Base-by-base conservation (phyloP, 2,329 filamentous ascomycete genomes). In the Bipolaris victoriae region DNA sequence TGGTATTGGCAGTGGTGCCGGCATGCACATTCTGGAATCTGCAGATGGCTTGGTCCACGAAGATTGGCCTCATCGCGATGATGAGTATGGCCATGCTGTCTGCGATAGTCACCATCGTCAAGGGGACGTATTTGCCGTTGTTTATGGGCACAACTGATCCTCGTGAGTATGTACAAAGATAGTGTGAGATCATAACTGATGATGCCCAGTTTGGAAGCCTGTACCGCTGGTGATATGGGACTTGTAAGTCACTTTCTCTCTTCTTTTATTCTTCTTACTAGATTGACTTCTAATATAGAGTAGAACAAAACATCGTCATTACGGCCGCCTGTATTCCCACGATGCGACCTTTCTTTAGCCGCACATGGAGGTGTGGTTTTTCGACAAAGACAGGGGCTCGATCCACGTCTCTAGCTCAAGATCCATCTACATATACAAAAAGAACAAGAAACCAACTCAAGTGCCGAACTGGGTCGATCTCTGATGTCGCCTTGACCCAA, bases 281-380 rank as follows among this genome's bases (percentile, higher is more conserved):
- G 22, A 9, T 5, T 10, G 22, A 22, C 3, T 13, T 5, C 40
- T 40, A 11, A 11, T 24, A 6, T 46, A 58, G 55, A 11, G 49
- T 57, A 5, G 57, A 60, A 35, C 52, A 60, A 20, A 60, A 60
- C 22, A 57, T 56, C 15, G 54, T 58, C 3, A 56, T 62, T 29
- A 62, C 58, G 48, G 53, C 60, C 5, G 54, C 60, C 4, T 62
- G 53, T 24, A 43, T 62, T n/a, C 54, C 54, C 7, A 62, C 57
- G 11, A 49, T 55, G 39, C 57, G 57, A 11, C 57, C 60, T 2
- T 41, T 60, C 13, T 62, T 62, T 24, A 31, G 52, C 33, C 31
- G 46, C 35, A 41, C 22, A 3, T 59, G 52, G 59, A 44, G 47
- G 29, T 49, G 46, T 26, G 29, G 44, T 24, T n/a, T 46, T 15